Percentiles rank a stretch among this genome's conserved stretches.
Evolutionary conservation across 2,329 filamentous ascomycete species (phyloP).

Genomic region (Hymenoscyphus occultus): DNA sequence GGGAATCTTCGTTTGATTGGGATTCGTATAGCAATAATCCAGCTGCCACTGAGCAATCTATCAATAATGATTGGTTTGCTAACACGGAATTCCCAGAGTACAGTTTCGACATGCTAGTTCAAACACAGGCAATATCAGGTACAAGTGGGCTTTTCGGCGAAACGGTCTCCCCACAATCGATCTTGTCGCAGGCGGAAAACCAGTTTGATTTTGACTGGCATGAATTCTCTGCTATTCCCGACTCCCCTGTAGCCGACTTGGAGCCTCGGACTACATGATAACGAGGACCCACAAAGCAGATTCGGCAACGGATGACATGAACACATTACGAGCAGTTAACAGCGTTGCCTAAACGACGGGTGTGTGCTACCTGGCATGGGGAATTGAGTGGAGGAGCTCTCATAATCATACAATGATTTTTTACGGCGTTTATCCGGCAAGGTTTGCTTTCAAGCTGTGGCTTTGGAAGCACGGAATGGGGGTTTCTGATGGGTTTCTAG

Average conservation of each 20-base stretch:
- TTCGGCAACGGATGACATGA: not conserved
- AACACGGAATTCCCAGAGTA: not conserved
- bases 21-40: not conserved
- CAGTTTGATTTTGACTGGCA: not conserved
- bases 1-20: not conserved
- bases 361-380: not conserved
- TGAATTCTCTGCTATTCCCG: not conserved
- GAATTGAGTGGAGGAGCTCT: not conserved
- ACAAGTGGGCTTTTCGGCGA: not conserved
- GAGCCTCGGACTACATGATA: not conserved
- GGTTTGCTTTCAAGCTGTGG: not conserved
- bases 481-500: not conserved
- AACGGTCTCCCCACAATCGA: not conserved
- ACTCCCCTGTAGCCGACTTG: not conserved
- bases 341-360: not conserved
- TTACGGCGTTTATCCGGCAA: not conserved
- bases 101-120: not conserved
- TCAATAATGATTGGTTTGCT: constrained; percentile 3
- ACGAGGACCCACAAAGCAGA: not conserved
- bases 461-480: not conserved
- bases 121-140: not conserved
- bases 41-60: not conserved
- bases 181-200: not conserved
- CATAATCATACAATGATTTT: not conserved
- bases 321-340: not conserved